Conservation (phyloP, 2,329 filamentous ascomycete species). For the Aspergillus unguis region DNA sequence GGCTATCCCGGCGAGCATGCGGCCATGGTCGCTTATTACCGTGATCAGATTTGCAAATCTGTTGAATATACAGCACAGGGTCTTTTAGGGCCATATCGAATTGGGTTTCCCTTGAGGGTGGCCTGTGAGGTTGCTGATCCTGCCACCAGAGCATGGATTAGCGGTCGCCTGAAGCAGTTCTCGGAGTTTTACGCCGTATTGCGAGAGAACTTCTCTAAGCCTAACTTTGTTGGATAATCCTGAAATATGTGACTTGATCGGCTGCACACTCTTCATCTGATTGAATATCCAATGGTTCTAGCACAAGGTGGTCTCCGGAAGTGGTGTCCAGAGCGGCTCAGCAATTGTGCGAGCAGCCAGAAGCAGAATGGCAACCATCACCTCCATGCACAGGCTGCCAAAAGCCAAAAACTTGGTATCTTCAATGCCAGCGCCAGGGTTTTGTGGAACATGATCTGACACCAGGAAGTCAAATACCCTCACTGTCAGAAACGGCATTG, state of each 20-base stretch:
- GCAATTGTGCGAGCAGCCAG: conserved; percentile 20
- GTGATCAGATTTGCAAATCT: conserved; percentile 31
- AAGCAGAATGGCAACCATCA: conserved; percentile 19
- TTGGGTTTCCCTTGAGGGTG: conserved; percentile 27
- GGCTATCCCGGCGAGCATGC: conserved; percentile 23
- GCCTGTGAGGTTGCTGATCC: conserved; percentile 26
- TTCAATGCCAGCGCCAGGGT: conserved; percentile 18
- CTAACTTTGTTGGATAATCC: background rate
- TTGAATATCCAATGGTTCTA: background rate
- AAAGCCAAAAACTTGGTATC: conserved; percentile 18
- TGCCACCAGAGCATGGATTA: conserved; percentile 24
- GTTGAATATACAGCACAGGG: conserved; percentile 27
- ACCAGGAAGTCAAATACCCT: conserved; percentile 24
- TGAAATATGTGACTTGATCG: background rate
- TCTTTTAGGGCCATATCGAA: conserved; percentile 25
- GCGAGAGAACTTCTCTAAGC: conserved; percentile 19
- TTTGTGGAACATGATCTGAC: conserved; percentile 18
- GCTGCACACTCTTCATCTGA: background rate
- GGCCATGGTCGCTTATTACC: conserved; percentile 22
- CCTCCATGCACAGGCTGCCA: conserved; percentile 28
- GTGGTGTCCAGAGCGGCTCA: conserved; percentile 19
- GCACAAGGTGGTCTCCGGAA: background rate
- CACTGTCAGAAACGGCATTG: conserved; percentile 24
- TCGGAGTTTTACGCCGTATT: conserved; percentile 25
- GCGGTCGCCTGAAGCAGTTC: conserved; percentile 20